phyloP scores from a whole-genome alignment of 495 filamentous ascomycete genomes.

The Penicillium crystallinum region DNA sequence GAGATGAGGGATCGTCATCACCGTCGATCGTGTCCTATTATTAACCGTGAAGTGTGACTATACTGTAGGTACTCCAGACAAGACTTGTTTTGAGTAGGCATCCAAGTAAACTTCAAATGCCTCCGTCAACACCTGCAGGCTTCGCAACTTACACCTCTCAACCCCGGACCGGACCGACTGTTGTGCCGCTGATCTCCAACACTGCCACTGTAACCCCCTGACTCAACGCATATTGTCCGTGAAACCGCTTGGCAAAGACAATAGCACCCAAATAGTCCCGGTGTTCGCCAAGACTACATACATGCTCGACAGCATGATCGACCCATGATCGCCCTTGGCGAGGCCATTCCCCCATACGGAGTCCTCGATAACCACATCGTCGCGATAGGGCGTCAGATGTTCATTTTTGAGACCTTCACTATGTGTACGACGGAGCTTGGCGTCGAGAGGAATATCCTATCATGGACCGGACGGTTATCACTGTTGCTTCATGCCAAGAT shows the following conservation, averaged over 20 bases:
- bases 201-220: slow-evolving; percentile 15
- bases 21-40: background rate
- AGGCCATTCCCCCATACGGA: slow-evolving; percentile 6
- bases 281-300: slow-evolving; percentile 16
- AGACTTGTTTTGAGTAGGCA: background rate
- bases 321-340: slow-evolving; percentile 28
- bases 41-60: background rate
- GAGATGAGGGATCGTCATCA: background rate
- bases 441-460: slow-evolving; percentile 1
- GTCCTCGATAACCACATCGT: slow-evolving; percentile 7
- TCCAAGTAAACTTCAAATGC: background rate
- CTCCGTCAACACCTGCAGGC: background rate
- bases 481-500: background rate
- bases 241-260: slow-evolving; percentile 20
- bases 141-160: slow-evolving; percentile 1
- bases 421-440: slow-evolving; percentile 4
- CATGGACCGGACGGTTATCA: background rate
- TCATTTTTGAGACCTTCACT: slow-evolving; percentile 6
- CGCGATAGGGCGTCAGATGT: background rate
- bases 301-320: slow-evolving; percentile 14
- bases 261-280: slow-evolving; percentile 6
- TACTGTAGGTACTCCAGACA: background rate
- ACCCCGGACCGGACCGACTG: slow-evolving; percentile 18
- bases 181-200: slow-evolving; percentile 16
- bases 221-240: slow-evolving; percentile 3